Evolutionary conservation across 805 yeast species (phyloP), one percentile per base, ranked within the genome.

Genomic region (Ogataea ganodermae): DNA sequence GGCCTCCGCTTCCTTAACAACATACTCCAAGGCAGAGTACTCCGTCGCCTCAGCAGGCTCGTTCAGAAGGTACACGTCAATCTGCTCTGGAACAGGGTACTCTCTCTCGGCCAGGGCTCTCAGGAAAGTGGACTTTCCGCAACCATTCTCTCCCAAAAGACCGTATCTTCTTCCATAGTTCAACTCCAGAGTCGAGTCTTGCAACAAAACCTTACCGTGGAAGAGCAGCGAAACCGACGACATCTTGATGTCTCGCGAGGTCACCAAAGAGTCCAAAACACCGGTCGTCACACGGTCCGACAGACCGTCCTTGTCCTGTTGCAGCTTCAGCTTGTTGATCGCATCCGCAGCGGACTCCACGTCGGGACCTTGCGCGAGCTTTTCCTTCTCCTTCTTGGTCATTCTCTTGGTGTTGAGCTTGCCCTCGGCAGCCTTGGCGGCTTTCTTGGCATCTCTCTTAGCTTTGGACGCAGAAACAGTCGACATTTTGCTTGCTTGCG

Each of bases 231-330:
- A 89, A 35, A 90, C 88, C 42, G 97, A 87, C 16, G 92, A 83
- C 61, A 92, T 68, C 74, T 94, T 94, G 65, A 94, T 74, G 84
- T 94, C 99, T 71, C 97, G 84, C 14, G 97, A 89, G 23, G 97
- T 91, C 35, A 69, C 79, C 66, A 94, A 76, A 44, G 96, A 88
- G 49, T 86, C 91, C 66, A 94, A 76, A 39, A 94, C 99, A 79
- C 99, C 99, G 37, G 99, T 92, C 59, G 92, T 87, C 57, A 92
- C 99, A 77, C 99, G 88, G 71, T 92, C 99, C 38, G 97, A 89
- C 48, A 92, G 65, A 58, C 99, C 99, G 62, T 90, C 84, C 67
- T 88, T 84, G 71, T 92, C 99, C 67, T 86, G 86, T 74, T 92
- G 99, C 66, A 91, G 74, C 71, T 92, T 92, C 74, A 92, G 78